Conservation (phyloP, 306 rosid species). For the Vigna nakashimae region DNA sequence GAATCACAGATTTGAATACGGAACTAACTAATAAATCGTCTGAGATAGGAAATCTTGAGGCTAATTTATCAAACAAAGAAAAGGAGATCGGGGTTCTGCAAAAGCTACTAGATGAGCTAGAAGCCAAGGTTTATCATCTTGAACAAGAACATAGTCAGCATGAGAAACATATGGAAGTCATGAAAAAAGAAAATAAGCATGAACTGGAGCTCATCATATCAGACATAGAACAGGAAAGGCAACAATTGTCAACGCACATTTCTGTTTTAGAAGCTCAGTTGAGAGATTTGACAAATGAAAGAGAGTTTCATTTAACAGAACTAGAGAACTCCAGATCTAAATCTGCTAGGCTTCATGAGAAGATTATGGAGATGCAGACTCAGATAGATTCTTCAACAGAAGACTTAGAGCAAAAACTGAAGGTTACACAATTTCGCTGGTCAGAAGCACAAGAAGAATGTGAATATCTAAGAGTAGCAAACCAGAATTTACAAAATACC, state of each 20-base stretch:
- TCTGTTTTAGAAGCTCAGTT: slow-evolving; percentile 64
- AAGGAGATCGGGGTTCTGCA: slow-evolving; percentile 49
- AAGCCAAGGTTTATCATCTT: slow-evolving; percentile 54
- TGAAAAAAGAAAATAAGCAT: slow-evolving; percentile 45
- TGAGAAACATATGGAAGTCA: slow-evolving; percentile 48
- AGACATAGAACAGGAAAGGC: slow-evolving; percentile 60
- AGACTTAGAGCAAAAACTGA: slow-evolving; percentile 43
- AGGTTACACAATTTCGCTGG: slow-evolving; percentile 25
- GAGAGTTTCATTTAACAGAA: slow-evolving; percentile 52
- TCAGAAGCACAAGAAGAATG: slow-evolving; percentile 46
- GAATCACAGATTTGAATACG: slow-evolving; percentile 48
- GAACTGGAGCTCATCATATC: slow-evolving; percentile 53
- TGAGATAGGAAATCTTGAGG: slow-evolving; percentile 52
- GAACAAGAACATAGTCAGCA: slow-evolving; percentile 51
- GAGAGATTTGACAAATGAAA: slow-evolving; percentile 53
- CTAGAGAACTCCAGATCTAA: slow-evolving; percentile 53
- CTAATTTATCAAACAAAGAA: slow-evolving; percentile 49
- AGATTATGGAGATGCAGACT: slow-evolving; percentile 53
- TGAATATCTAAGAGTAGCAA: slow-evolving; percentile 46
- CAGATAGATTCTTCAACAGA: slow-evolving; percentile 52
- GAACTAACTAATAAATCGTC: slow-evolving; percentile 45
- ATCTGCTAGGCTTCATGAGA: slow-evolving; percentile 51
- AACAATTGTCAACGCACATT: slow-evolving; percentile 44
- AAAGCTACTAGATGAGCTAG: slow-evolving; percentile 47
- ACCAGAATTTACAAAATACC: slow-evolving; percentile 43